A percentile compares a stretch with the other conserved stretches of the same genome.
Conservation (phyloP, 169 alveolate species). For the Eimeria acervulina region DNA sequence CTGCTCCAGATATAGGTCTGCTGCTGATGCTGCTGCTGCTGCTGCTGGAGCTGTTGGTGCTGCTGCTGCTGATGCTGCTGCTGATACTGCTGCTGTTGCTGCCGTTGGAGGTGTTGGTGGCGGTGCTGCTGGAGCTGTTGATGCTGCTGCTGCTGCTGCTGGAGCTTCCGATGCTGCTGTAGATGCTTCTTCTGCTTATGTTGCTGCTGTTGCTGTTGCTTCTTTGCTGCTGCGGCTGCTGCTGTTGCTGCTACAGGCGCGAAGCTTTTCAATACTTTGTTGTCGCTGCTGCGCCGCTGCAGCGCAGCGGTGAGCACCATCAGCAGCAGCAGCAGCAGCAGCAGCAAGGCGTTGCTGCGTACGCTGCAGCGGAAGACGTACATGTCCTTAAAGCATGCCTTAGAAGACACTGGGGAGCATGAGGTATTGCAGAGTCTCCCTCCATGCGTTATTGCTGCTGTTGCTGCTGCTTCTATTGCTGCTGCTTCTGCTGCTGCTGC, state of each 20-base stretch:
- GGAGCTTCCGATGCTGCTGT: background rate
- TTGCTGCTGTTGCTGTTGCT: background rate
- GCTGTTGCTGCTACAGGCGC: background rate
- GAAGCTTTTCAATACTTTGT: background rate
- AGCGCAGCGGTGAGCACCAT: background rate
- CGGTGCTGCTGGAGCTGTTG: background rate
- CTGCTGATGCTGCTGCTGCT: background rate
- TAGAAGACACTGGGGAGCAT: background rate
- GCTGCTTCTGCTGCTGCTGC: too few relatives aligned
- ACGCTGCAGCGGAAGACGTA: constrained; percentile 32
- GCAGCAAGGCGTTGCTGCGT: constrained; percentile 30
- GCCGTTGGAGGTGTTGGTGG: background rate
- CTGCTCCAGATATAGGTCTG: background rate
- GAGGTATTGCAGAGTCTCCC: background rate
- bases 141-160: background rate
- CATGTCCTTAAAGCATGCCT: background rate
- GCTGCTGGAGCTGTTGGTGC: background rate
- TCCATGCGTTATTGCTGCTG: too few relatives aligned
- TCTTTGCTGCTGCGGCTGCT: background rate
- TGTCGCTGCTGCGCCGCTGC: constrained; percentile 21
- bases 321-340: constrained; percentile 45
- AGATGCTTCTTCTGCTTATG: background rate
- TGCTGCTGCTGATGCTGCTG: background rate
- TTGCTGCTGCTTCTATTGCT: too few relatives aligned
- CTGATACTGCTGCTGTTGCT: background rate